Evolutionary conservation across 2,329 filamentous ascomycete species (phyloP).

Genomic region (Microcyclospora pomicola): DNA sequence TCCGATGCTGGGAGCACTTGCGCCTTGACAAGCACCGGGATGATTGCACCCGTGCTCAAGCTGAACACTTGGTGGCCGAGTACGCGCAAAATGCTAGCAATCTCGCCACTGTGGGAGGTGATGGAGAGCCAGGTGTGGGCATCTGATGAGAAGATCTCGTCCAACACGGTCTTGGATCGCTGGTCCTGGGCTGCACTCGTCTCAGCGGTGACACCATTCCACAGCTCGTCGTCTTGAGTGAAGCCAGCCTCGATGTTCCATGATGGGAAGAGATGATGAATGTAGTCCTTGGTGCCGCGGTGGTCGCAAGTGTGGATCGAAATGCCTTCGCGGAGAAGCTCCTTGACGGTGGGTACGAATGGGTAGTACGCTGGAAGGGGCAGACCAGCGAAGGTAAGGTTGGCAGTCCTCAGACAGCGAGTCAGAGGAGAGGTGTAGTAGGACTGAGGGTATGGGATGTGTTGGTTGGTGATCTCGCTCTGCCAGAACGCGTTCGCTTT

Average conservation of each 20-base stretch:
- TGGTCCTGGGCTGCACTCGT: conserved; percentile 37
- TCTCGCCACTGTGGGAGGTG: conserved; percentile 48
- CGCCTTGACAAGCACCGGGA: conserved; percentile 53
- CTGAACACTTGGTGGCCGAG: conserved; percentile 48
- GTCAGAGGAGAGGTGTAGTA: conserved; percentile 54
- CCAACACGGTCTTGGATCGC: conserved; percentile 38
- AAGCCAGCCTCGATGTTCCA: conserved; percentile 49
- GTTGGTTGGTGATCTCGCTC: conserved; percentile 37
- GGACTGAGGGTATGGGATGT: conserved; percentile 46
- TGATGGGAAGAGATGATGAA: conserved; percentile 38
- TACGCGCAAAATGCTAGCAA: conserved; percentile 38
- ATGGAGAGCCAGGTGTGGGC: conserved; percentile 43
- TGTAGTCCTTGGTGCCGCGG: conserved; percentile 41
- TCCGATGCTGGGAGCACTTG: conserved; percentile 27
- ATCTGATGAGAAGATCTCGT: conserved; percentile 44
- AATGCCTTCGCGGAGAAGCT: conserved; percentile 52
- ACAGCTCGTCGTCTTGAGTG: conserved; percentile 42
- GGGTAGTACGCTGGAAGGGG: conserved; percentile 36
- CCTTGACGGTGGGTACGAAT: conserved; percentile 49
- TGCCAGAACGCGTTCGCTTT: conserved; percentile 49
- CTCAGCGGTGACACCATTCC: conserved; percentile 38
- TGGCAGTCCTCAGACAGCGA: conserved; percentile 49
- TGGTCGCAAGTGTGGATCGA: conserved; percentile 55
- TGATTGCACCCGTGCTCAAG: conserved; percentile 52
- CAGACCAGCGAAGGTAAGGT: conserved; percentile 46